Percentiles rank a stretch among this genome's conserved stretches.
phyloP scores from a whole-genome alignment of 2,329 filamentous ascomycete species.

The Monosporascus sp. region DNA sequence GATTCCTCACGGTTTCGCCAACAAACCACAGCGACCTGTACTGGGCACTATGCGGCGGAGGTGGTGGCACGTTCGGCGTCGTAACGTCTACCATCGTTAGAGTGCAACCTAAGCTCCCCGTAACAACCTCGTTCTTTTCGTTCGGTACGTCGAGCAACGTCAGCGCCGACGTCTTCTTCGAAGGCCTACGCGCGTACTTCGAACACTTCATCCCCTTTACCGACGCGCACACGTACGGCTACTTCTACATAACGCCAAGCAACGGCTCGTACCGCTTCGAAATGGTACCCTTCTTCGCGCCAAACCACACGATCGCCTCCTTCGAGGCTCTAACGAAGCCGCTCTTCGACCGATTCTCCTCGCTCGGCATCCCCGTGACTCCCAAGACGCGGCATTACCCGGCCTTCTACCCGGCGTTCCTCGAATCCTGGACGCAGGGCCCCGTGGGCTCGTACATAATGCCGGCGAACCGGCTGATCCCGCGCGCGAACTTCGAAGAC shows the following conservation, averaged over 20 bases:
- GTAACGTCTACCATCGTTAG: conserved; percentile 23
- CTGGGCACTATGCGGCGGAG: conserved; percentile 47
- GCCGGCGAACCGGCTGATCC: conserved; percentile 32
- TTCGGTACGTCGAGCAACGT: conserved; percentile 10
- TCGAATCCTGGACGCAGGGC: conserved; percentile 24
- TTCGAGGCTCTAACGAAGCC: conserved; percentile 14
- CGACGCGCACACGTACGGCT: conserved; percentile 21
- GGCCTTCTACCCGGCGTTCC: conserved; percentile 27
- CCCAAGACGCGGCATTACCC: conserved; percentile 22
- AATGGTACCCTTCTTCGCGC: conserved; percentile 17
- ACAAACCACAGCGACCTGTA: conserved; percentile 42
- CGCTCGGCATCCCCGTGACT: conserved; percentile 13
- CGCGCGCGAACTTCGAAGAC: conserved; percentile 27
- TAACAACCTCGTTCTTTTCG: conserved; percentile 4
- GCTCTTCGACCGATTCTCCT: conserved; percentile 15
- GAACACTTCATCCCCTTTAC: conserved; percentile 16
- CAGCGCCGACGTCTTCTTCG: conserved; percentile 16
- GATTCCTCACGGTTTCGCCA: conserved; percentile 31
- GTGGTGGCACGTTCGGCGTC: conserved; percentile 43
- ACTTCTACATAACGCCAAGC: conserved; percentile 7
- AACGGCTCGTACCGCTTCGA: conserved; percentile 1
- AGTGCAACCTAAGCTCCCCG: conserved; percentile 7
- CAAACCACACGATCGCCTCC: conserved; percentile 4
- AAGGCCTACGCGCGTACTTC: conserved; percentile 11
- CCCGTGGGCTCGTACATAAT: conserved; percentile 18